Evolutionary conservation across 257 asterid species (phyloP).

Genomic region (Gynochthodes officinalis): DNA sequence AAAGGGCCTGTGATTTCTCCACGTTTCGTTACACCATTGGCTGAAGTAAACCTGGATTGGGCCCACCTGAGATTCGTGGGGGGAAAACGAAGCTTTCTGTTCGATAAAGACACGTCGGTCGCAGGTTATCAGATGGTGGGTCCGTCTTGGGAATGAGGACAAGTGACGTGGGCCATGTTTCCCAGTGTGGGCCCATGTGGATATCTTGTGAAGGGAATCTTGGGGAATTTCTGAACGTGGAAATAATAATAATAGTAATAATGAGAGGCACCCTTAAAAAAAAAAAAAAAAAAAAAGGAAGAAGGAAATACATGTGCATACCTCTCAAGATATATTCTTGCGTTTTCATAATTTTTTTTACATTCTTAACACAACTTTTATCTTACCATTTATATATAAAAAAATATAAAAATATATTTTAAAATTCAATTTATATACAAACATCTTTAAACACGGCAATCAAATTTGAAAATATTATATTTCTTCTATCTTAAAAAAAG

Average conservation of each 20-base stretch:
- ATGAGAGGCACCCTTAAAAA: too few species aligned
- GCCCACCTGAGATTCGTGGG: conserved; percentile 17
- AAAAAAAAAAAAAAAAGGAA: neutral
- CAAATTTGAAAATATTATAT: too few species aligned
- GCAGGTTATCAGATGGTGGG: conserved; percentile 14
- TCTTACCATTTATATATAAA: too few species aligned
- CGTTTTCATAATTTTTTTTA: too few species aligned
- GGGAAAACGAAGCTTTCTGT: conserved; percentile 8
- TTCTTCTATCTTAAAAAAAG: too few species aligned
- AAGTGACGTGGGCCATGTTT: conserved; percentile 1
- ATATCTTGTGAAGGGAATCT: conserved; percentile 3
- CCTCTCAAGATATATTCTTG: too few species aligned
- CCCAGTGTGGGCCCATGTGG: neutral
- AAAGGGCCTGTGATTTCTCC: neutral
- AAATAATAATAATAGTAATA: too few species aligned
- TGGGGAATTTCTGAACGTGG: neutral
- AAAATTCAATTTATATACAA: too few species aligned
- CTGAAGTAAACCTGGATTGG: neutral
- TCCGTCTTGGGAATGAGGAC: conserved; percentile 11
- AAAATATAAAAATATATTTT: too few species aligned
- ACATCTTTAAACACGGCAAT: too few species aligned
- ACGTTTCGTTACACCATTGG: conserved; percentile 25
- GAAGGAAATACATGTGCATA: neutral
- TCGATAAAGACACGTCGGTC: conserved; percentile 10
- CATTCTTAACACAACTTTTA: too few species aligned